phyloP scores from a whole-genome alignment of 306 rosid genomes.

The Benincasa hispida region DNA sequence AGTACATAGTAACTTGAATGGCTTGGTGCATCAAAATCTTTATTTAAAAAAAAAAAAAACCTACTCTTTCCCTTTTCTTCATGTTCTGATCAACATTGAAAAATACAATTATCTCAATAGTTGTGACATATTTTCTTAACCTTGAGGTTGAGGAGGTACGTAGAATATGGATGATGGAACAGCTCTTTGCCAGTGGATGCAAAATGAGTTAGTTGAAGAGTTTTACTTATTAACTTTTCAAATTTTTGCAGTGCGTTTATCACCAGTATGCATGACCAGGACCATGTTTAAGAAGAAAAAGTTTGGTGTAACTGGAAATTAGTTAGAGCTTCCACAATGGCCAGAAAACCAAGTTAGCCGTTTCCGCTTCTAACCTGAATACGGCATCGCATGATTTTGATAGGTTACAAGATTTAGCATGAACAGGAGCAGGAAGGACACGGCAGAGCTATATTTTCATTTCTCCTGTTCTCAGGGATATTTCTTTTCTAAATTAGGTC shows the following conservation, averaged over 20 bases:
- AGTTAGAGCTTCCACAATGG: background rate
- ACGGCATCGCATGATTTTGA: background rate
- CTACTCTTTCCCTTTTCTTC: background rate
- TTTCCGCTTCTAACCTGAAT: background rate
- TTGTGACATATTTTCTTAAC: background rate
- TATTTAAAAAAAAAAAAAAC: background rate
- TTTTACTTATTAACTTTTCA: background rate
- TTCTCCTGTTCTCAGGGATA: background rate
- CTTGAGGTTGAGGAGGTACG: no score
- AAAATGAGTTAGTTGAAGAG: background rate
- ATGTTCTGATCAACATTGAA: background rate
- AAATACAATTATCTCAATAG: background rate
- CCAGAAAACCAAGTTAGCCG: conserved; percentile 3
- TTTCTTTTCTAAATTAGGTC: background rate
- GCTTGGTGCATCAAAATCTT: background rate
- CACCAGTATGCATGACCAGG: background rate
- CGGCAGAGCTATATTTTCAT: background rate
- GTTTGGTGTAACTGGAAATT: background rate
- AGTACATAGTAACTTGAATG: background rate
- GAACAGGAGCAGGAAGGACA: background rate
- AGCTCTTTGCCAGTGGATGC: background rate
- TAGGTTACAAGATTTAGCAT: background rate
- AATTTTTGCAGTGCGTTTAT: background rate
- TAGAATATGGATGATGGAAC: background rate
- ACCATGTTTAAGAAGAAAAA: background rate